Conservation (phyloP, 1,284 basidiomycete species). For the Chiua sp. region DNA sequence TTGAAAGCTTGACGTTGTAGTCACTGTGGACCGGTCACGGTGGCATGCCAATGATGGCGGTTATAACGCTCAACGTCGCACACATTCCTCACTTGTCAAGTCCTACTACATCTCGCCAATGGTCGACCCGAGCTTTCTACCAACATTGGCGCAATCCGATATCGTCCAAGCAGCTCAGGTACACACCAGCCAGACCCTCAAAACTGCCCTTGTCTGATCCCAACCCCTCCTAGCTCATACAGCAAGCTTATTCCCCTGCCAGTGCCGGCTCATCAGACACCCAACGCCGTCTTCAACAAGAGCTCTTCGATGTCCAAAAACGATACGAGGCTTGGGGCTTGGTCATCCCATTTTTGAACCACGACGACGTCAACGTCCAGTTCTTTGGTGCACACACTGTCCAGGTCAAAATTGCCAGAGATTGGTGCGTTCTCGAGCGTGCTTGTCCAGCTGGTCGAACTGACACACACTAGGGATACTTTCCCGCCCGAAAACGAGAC, state of each 20-base stretch:
- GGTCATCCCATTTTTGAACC: constrained; percentile 71
- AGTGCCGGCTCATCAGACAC: constrained; percentile 57
- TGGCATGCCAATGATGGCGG: too few species aligned
- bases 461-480: constrained; percentile 52
- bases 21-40: too few species aligned
- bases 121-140: constrained; percentile 34
- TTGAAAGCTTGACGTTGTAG: too few species aligned
- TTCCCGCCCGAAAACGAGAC: constrained; percentile 62
- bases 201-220: constrained; percentile 12
- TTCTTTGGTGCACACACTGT: constrained; percentile 93
- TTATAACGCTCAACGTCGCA: neutral
- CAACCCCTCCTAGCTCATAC: constrained; percentile 49
- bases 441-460: neutral
- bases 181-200: constrained; percentile 4
- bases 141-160: constrained; percentile 33
- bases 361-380: constrained; percentile 80
- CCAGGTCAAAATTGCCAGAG: constrained; percentile 89
- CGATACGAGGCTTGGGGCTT: constrained; percentile 79
- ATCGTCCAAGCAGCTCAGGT: constrained; percentile 40
- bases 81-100: neutral
- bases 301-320: constrained; percentile 78
- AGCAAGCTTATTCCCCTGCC: constrained; percentile 63
- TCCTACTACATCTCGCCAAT: constrained; percentile 12
- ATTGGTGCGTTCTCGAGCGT: constrained; percentile 66
- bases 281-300: constrained; percentile 68